phyloP scores from a whole-genome alignment of 164 flowering plant species.

The Dillenia suffruticosa region DNA sequence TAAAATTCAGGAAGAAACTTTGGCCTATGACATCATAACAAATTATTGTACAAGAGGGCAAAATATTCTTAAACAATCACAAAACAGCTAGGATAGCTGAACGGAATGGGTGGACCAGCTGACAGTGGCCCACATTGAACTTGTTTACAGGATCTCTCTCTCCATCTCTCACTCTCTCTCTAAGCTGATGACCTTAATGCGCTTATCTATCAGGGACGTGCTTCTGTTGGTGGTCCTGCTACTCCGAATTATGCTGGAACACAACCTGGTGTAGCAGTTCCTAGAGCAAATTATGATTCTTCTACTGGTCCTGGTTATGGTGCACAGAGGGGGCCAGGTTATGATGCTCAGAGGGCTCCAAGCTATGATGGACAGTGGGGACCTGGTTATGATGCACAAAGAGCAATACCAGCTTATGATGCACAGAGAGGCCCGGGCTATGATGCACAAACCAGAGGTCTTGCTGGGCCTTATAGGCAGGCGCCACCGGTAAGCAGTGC shows the following conservation, averaged over 20 bases:
- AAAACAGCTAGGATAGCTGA: too few relatives aligned
- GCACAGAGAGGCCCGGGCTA: slow-evolving; percentile 15
- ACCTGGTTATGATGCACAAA: slow-evolving; percentile 22
- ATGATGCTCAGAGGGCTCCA: slow-evolving; percentile 20
- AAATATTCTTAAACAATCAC: too few relatives aligned
- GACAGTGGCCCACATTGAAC: too few relatives aligned
- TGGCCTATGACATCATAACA: too few relatives aligned
- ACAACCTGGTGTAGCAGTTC: slow-evolving; percentile 31
- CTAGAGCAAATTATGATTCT: slow-evolving; percentile 27
- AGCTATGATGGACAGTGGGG: slow-evolving; percentile 22
- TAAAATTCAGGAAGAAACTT: too few relatives aligned
- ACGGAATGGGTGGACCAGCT: too few relatives aligned
- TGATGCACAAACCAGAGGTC: slow-evolving; percentile 31
- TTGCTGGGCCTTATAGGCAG: slow-evolving; percentile 37
- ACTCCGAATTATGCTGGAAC: slow-evolving; percentile 27
- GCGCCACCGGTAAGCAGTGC: slow-evolving; percentile 22
- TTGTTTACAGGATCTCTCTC: too few relatives aligned
- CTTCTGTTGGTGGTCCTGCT: slow-evolving; percentile 3
- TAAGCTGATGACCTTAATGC: too few relatives aligned
- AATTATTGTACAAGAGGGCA: too few relatives aligned
- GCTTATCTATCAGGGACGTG: slow-evolving; percentile 11
- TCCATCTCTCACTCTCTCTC: too few relatives aligned
- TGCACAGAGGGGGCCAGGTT: slow-evolving; percentile 20
- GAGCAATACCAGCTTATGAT: slow-evolving; percentile 28
- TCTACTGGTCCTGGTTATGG: slow-evolving; percentile 18